These are phyloP conservation scores for Ceratopteris richardii DNA, from an alignment of 75 land plant genomes.

Conservation along the genomic window DNA sequence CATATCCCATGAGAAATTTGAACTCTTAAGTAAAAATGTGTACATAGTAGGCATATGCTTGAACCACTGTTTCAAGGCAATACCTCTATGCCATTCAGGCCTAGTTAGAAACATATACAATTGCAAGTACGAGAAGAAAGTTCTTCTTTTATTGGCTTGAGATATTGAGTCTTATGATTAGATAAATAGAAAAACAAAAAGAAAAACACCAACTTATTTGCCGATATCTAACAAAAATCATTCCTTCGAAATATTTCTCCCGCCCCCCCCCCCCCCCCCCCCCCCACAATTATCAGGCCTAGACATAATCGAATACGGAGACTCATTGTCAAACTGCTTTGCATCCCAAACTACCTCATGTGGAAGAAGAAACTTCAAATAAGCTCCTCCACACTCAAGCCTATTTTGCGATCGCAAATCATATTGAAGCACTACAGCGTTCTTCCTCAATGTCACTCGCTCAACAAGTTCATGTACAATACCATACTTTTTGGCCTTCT, in stretches of 20 bases:
- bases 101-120: no score
- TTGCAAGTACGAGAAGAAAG: no score
- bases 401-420: constrained; percentile 80
- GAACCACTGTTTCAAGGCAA: no score
- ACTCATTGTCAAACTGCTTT: constrained; percentile 69
- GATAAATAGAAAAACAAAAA: no score
- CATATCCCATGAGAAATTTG: no score
- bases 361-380: constrained; percentile 76
- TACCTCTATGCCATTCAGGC: no score
- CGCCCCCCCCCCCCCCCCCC: no score
- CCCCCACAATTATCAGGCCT: constrained; percentile 96
- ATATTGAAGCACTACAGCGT: constrained; percentile 64
- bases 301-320: constrained; percentile 95
- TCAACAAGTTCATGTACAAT: constrained; percentile 67
- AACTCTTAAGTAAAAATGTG: no score
- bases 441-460: constrained; percentile 46
- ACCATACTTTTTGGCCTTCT: constrained; percentile 81
- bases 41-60: no score
- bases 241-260: background rate
- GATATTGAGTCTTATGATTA: no score
- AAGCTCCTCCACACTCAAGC: constrained; percentile 94
- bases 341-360: constrained; percentile 75
- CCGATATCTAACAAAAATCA: background rate
- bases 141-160: no score
- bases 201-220: background rate